Evolutionary conservation across 768 basidiomycete species (phyloP).

Genomic region (Trametes cingulata): DNA sequence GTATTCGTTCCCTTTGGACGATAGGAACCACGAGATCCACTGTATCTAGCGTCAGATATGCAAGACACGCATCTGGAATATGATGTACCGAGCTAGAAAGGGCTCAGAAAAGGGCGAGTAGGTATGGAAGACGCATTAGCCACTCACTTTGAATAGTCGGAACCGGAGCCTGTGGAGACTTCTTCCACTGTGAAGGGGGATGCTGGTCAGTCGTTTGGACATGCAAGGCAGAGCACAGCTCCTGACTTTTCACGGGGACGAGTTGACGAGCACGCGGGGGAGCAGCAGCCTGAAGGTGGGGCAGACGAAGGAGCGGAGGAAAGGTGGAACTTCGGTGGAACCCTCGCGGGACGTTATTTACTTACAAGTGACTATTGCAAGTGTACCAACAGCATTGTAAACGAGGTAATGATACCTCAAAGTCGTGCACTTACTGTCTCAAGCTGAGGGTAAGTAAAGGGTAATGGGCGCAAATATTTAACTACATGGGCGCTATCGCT

Average conservation of each 20-base stretch:
- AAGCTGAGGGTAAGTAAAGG: not conserved
- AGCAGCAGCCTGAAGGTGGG: not conserved
- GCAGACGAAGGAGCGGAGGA: not conserved
- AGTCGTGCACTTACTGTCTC: not conserved
- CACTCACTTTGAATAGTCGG: conserved; percentile 91
- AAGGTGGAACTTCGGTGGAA: not conserved
- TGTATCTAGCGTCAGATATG: conserved; percentile 31
- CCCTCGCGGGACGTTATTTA: no score
- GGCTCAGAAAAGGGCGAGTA: conserved; percentile 14
- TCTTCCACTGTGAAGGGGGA: conserved; percentile 63
- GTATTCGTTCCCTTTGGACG: conserved; percentile 98
- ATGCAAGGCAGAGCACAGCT: not conserved
- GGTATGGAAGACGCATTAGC: conserved; percentile 19
- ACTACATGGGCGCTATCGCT: no score
- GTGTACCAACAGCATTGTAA: no score
- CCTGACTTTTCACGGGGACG: not conserved
- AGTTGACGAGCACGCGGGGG: not conserved
- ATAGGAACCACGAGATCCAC: conserved; percentile 99
- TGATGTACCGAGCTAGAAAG: conserved; percentile 22
- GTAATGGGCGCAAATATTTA: no score
- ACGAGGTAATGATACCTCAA: no score
- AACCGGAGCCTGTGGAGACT: conserved; percentile 89
- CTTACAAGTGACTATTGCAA: not conserved
- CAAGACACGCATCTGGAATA: not conserved
- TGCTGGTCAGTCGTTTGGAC: no score